Conservation (phyloP, 441 rosid species). For the Gossypium davidsonii region DNA sequence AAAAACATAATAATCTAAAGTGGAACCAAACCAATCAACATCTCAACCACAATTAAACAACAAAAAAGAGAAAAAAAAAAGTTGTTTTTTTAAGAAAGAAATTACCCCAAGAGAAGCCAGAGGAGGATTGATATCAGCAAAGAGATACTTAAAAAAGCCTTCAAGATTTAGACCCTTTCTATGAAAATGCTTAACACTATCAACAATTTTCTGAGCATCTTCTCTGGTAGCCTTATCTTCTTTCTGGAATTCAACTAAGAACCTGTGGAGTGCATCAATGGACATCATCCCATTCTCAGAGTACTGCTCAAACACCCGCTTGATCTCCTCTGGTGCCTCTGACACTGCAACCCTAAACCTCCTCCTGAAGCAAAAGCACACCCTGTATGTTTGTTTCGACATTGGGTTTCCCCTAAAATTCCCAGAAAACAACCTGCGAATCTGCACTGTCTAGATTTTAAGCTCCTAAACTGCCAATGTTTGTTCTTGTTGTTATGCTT, state of each 20-base stretch:
- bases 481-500: not conserved
- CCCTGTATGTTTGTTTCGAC: constrained; percentile 78
- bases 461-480: not conserved
- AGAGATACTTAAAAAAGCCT: constrained; percentile 70
- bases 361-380: constrained; percentile 72
- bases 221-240: constrained; percentile 53
- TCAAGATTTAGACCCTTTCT: constrained; percentile 56
- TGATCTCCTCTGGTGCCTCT: constrained; percentile 71
- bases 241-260: constrained; percentile 57
- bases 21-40: too few relatives aligned
- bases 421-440: not conserved
- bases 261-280: constrained; percentile 49
- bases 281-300: constrained; percentile 66
- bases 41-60: not conserved
- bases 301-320: constrained; percentile 44
- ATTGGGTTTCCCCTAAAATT: constrained; percentile 12
- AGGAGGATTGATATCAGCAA: constrained; percentile 47
- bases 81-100: too few relatives aligned
- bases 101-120: constrained; percentile 51
- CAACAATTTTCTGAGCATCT: constrained; percentile 61
- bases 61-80: not conserved
- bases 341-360: constrained; percentile 45
- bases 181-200: constrained; percentile 42
- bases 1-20: not conserved
- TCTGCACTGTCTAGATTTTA: not conserved